phyloP scores from a whole-genome alignment of 2,329 filamentous ascomycete genomes.

The Bisporella sp. region DNA sequence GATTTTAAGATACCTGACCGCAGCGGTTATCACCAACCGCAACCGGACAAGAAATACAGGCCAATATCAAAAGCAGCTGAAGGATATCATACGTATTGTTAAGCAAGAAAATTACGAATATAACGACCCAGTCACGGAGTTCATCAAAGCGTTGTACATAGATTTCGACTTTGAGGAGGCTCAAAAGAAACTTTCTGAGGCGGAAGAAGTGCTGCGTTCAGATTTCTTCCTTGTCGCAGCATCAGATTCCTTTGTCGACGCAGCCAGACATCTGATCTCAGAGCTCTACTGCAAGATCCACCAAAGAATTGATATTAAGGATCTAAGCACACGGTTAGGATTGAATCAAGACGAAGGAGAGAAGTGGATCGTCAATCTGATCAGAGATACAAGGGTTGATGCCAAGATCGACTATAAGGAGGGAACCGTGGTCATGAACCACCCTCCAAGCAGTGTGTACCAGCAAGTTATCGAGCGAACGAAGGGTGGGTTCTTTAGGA shows the following conservation, averaged over 20 bases:
- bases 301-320: constrained; percentile 96
- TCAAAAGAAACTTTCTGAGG: constrained; percentile 76
- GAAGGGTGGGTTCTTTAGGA: constrained; percentile 97
- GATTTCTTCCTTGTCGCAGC: constrained; percentile 93
- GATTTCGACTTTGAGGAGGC: constrained; percentile 97
- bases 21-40: constrained; percentile 91
- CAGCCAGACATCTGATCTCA: constrained; percentile 91
- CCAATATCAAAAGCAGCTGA: constrained; percentile 95
- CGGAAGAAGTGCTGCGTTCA: constrained; percentile 82
- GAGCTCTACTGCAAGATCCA: constrained; percentile 99
- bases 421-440: constrained; percentile 98
- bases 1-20: constrained; percentile 89
- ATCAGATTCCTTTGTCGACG: constrained; percentile 85
- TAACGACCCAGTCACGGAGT: constrained; percentile 89
- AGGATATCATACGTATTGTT: constrained; percentile 92
- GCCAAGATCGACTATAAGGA: constrained; percentile 99
- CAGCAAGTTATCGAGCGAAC: constrained; percentile 99
- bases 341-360: constrained; percentile 92
- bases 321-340: constrained; percentile 85
- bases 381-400: constrained; percentile 93
- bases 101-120: constrained; percentile 98
- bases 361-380: constrained; percentile 99
- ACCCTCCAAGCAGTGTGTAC: constrained; percentile 96
- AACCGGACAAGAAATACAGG: constrained; percentile 72
- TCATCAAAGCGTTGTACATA: constrained; percentile 92